Base-by-base conservation (phyloP, 352 stramenopile genomes). In the Phytophthora kernoviae region DNA sequence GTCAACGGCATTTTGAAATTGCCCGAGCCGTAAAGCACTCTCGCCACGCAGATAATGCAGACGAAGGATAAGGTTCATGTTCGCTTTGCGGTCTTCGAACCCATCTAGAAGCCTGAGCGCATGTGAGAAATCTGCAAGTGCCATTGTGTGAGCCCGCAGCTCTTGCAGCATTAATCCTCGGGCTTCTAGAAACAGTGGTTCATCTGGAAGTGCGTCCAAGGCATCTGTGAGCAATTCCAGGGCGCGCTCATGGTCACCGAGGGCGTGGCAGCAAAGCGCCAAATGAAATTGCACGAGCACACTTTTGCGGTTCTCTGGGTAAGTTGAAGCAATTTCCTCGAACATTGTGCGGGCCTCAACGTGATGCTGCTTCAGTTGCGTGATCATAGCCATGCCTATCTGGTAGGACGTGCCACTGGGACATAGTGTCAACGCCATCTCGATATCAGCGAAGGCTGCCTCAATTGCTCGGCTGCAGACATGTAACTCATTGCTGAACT, bases 311-410 rank as follows among this genome's bases (percentile, higher is more conserved):
- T 20, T 62, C 17, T 15, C 55, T 17, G 54, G 77, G 42, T 42
- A 27, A 44, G 26, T 45, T 39, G 43, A 48, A 33, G 49, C 42
- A 2, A 73, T 66, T 10, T 68, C 59, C 22, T 75, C 61, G 39
- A 92, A 86, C 20, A 80, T 70, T 5, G 24, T 39, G 10, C 68
- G 62, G 21, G 80, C 82, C 0, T 70, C 63, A 4, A 59, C 54
- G 57, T 88, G 66, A 3, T 78, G 62, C 32, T 86, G 58, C 42
- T 75, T 75, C 9, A 94, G 72, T 51, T 92, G 81, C 18, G 67
- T 74, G 48, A 92, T 87, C 82, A 92, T 92, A 9, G 77, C 84
- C 74, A 92, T 83, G 11, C 81, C 80, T 30, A 88, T 73, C 37
- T 90, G 69, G 20, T 88, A 91, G 24, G 77, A 68, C 26, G 65